Evolutionary conservation across 1,284 basidiomycete species (phyloP), one percentile per base, ranked within the genome.

Genomic region (Cryptococcus hybrid): DNA sequence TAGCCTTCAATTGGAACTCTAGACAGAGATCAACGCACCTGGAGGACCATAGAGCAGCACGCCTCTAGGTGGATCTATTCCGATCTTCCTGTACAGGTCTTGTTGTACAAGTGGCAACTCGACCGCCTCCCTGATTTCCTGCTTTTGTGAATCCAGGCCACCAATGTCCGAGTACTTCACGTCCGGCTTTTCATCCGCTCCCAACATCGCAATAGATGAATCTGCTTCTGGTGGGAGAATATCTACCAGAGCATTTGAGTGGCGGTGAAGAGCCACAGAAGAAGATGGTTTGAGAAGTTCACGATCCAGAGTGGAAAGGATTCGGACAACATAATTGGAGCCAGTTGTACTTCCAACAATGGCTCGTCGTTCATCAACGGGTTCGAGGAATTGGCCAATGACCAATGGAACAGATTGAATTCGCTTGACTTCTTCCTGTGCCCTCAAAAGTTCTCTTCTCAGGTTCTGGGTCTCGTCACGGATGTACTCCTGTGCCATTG

Each of bases 381-480:
- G 91, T 79, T 99, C 96, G 46, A 99, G 85, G 82, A 99, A 99
- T 77, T 99, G 96, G 52, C 96, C 96, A 69, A 99, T 99, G 70
- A 99, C 96, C n/a, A 99, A 86, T 0, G 96, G 96, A 3, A 99
- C 96, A 51, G 91, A 92, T 80, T 99, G 94, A 74, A 99, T 99
- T 56, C 96, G 89, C 81, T 98, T 98, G 69, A 99, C 96, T 81
- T 99, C 96, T 78, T 99, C 96, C 73, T 99, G 95, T 0, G 96
- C 96, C 59, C 96, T 89, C 64, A 99, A 89, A 58, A 99, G 88
- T 80, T 99, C 96, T 58, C 95, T 88, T 77, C 98, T 96, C 58
- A 99, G 84, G 76, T 98, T 99, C 34, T 91, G 89, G 72, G 98
- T 95, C 78, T 99, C 96, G 69, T 99, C 96, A 74, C 99, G 97